Base-by-base conservation (phyloP, 192 early-diverging fungal species). In the Fimicolochytrium jonesii region DNA sequence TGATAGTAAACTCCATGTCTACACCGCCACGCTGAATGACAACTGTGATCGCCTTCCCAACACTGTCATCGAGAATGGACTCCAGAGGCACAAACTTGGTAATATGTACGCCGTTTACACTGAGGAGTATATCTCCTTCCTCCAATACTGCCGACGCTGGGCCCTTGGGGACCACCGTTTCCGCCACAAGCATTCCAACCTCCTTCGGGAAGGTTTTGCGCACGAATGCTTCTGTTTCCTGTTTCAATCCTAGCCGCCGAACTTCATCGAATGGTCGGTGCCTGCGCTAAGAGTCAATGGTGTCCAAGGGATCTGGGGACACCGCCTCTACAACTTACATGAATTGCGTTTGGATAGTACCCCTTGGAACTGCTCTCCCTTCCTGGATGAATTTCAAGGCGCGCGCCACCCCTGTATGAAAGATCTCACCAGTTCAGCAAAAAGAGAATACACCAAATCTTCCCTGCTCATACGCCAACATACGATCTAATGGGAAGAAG, bases 41-140 rank as follows among this genome's bases (percentile, higher is more conserved):
- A 47, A 89, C 66, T 20, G 48, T 66, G 55, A 89, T 69, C 7
- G 78, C 74, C 35, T 76, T 65, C 26, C 80, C 81, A 6, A 89
- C 85, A 57, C 82, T 85, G 18, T 78, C 66, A 70, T 92, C 90
- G 32, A 91, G 43, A 29, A 82, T 79, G n/a, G 73, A 79, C 58
- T 89, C 89, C 10, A 92, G 68, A 7, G 86, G 86, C 6, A 88
- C 90, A 70, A 92, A 92, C 58, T 88, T 87, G n/a, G 88, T 90
- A n/a, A 91, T 77, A 25, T 86, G 68, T 15, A 79, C 66, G 28
- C 76, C 85, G 58, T 92, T 87, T 41, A 92, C 82, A 3, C 72
- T 79, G 1, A 90, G 54, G 7, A 92, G 58, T 15, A 92, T 83
- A 60, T 92, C 90, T 13, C 88, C 87, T 66, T 92, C 90, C 47